These are phyloP conservation scores for Salvia rosmarinus DNA, from an alignment of 257 asterid species.

Conservation along the genomic window DNA sequence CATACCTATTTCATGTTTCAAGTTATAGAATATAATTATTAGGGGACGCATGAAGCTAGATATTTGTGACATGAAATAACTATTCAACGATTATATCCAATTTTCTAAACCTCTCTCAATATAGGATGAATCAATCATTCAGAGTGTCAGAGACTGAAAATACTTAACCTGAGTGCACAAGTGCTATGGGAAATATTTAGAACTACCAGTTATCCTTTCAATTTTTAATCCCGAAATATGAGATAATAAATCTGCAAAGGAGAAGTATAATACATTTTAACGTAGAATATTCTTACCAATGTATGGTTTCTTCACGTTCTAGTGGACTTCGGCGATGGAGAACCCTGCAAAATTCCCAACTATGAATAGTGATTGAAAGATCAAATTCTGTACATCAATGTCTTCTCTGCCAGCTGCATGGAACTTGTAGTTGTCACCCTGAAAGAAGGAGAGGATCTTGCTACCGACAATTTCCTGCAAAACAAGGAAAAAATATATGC, in stretches of 20 bases:
- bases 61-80: too few species aligned
- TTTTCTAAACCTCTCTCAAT: slow-evolving; percentile 4
- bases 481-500: slow-evolving; percentile 27
- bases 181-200: slow-evolving; percentile 77
- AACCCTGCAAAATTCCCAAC: slow-evolving; percentile 55
- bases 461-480: slow-evolving; percentile 88
- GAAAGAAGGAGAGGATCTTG: slow-evolving; percentile 76
- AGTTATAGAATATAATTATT: background rate
- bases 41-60: too few species aligned
- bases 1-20: background rate
- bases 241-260: slow-evolving; percentile 25
- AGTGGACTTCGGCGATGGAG: slow-evolving; percentile 97
- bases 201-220: slow-evolving; percentile 69
- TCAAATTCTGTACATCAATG: slow-evolving; percentile 67
- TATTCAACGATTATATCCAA: background rate
- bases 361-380: slow-evolving; percentile 25
- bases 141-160: slow-evolving; percentile 2
- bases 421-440: slow-evolving; percentile 85
- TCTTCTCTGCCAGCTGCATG: slow-evolving; percentile 99
- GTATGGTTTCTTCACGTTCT: slow-evolving; percentile 77
- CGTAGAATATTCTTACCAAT: slow-evolving; percentile 58
- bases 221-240: slow-evolving; percentile 74
- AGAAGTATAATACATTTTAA: slow-evolving; percentile 18
- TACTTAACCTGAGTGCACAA: slow-evolving; percentile 86
- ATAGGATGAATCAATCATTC: slow-evolving; percentile 1